Conservation (phyloP, 129 eudicot genomes). For the Calendula officinalis region DNA sequence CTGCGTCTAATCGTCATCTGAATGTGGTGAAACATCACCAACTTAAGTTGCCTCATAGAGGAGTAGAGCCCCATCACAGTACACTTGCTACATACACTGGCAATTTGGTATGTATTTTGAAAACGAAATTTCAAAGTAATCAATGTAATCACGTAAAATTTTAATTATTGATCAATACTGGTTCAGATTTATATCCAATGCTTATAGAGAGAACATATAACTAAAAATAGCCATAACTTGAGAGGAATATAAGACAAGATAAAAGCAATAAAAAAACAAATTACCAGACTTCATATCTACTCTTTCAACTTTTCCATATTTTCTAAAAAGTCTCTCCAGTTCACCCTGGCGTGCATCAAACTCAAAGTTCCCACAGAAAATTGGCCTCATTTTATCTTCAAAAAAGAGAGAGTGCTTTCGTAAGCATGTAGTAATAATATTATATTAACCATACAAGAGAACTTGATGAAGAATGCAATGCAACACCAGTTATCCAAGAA, state of each 20-base stretch:
- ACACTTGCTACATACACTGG: neutral
- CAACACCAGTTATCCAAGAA: neutral
- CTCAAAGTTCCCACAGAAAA: conserved; percentile 89
- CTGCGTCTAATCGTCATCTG: conserved; percentile 4
- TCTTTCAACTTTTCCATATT: conserved; percentile 87
- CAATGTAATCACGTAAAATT: neutral
- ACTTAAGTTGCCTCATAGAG: neutral
- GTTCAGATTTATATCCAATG: neutral
- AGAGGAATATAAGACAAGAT: neutral
- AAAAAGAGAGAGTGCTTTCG: neutral
- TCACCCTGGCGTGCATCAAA: conserved; percentile 89
- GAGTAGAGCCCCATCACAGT: neutral
- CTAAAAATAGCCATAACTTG: neutral
- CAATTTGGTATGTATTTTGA: neutral
- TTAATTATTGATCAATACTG: neutral
- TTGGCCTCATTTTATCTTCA: conserved; percentile 71
- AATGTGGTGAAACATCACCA: conserved; percentile 4
- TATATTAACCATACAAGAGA: neutral
- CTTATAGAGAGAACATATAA: conserved; percentile 10
- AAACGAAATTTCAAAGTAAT: conserved; percentile 6
- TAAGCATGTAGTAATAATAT: conserved; percentile 6
- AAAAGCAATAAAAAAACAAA: neutral
- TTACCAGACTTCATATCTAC: conserved; percentile 98
- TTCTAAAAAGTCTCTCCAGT: conserved; percentile 85
- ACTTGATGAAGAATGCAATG: neutral